A percentile compares a stretch with the other conserved stretches of the same genome.
Conservation (phyloP, 176 grass and related monocot genomes). For the Triticum dicoccoides region DNA sequence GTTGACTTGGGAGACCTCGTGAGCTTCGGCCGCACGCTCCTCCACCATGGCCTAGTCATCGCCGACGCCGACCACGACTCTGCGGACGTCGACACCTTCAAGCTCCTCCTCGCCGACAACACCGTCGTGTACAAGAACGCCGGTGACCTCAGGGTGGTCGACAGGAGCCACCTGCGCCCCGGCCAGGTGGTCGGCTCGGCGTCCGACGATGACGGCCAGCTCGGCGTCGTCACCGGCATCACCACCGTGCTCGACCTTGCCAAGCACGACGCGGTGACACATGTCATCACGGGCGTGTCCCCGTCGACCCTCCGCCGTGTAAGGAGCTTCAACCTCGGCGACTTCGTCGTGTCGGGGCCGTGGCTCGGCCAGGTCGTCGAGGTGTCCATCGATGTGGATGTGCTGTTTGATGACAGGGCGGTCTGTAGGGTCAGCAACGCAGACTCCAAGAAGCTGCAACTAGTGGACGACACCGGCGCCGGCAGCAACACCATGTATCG, state of each 20-base stretch:
- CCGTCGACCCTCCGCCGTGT: background rate
- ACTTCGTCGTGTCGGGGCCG: background rate
- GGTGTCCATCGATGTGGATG: background rate
- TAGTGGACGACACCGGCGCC: accelerated
- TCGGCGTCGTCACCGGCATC: background rate
- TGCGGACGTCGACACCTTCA: background rate
- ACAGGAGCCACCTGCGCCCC: background rate
- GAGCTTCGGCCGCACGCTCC: background rate
- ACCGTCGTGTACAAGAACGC: background rate
- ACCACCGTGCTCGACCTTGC: background rate
- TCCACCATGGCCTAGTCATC: background rate
- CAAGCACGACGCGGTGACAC: too few species aligned
- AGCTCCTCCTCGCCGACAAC: background rate
- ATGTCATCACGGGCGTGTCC: background rate
- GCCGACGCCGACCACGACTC: background rate
- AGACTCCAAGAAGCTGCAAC: accelerated
- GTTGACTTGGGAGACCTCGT: background rate
- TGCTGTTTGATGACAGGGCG: slow-evolving; percentile 12
- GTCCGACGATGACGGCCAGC: background rate
- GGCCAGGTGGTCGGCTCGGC: background rate
- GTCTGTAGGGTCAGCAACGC: background rate
- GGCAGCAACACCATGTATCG: background rate
- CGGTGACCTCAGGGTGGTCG: background rate
- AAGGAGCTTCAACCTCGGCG: background rate
- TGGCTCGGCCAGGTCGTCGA: slow-evolving; percentile 20